Base-by-base conservation (phyloP, 176 grass and related monocot genomes). In the Miscanthus lutarioriparius region DNA sequence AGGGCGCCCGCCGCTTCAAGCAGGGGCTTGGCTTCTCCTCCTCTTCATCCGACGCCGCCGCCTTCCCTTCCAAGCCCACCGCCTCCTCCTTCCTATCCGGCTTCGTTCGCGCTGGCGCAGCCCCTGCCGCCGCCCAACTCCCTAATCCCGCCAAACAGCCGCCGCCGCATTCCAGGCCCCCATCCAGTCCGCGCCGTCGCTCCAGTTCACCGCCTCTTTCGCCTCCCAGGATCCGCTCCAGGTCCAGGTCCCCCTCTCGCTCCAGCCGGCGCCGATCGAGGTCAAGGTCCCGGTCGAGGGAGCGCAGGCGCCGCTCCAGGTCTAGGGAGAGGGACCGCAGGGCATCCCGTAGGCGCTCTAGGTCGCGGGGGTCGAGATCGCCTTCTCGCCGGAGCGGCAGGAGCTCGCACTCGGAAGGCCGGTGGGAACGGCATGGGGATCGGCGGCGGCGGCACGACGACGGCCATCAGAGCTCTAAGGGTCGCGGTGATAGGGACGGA, bases 1-100 rank as follows among this genome's bases (percentile, higher is more conserved):
- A 98, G 79, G 91, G 93, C 69, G 96, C 96, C 74, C 91, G 93
- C 63, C 91, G 93, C 58, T 98, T 93, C 87, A 98, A 98, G 78
- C 96, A 90, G 85, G 93, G 93, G 56, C 96, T 93, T 11, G 96
- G 93, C 8, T 98, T 95, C 85, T 93, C 91, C 77, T 93, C 91
- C 77, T 95, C 95, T 61, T 77, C 78, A 20, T 41, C 78, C 45
- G 44, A 69, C 4, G 36, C 82, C 11, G 4, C 78, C 11, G 56
- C 86, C 26, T 90, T 88, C 61, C 48, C 85, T 14, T 74, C 91
- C 73, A 93, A 90, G 79, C 77, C 84, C 62, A 8, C 83, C 49
- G 45, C 78, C 39, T 69, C 89, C 70, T 93, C 89, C 41, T 86
- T 98, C 76, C 89, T 95, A 86, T 93, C 93, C 74, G 70, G 87